Evolutionary conservation across 345 rosid species (phyloP), one percentile per base, ranked within the genome.

Genomic region (Viola odorata): DNA sequence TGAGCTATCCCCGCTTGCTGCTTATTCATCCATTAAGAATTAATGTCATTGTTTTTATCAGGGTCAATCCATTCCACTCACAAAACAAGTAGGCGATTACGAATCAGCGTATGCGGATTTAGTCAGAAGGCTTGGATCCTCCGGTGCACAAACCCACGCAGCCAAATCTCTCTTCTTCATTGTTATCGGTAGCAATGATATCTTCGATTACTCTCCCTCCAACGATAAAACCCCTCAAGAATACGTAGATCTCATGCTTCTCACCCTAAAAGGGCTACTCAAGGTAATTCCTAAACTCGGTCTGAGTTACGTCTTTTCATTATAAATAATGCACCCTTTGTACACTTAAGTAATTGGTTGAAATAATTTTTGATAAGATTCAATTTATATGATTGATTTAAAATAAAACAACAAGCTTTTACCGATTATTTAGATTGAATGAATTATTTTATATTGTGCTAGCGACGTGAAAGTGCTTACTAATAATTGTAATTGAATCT

Each of bases 1-100:
- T 86, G 89, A 86, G 91, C 96, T 88, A 86, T 81, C 90, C 88
- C 90, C 90, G 83, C 91, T 57, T 37, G 14, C 8, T 39, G 7
- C 3, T 9, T 58, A n/a, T 12, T 47, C 2, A 11, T 38, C n/a
- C 37, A 23, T 39, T 39, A 55, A 4, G 7, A 3, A 37, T 51
- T 11, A 1, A 23, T 12, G 9, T 15, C 10, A 4, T 6, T 39
- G 8, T 6, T 2, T 8, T 10, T 2, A 8, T 0, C 11, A 82
- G 86, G n/a, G 65, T 3, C 88, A 86, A 41, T 51, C 82, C 0
- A 67, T 88, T 3, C 81, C 89, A 0, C 57, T 88, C 7, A 37
- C 83, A 8, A 5, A 64, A 3, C 98, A 91, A 82, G 82, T 91
- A 7, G 68, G 56, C 37, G 0, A 83, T 61, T 91, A 77, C 69